Base-by-base conservation (phyloP, 2,329 filamentous ascomycete genomes). In the Karstenula rhodostoma region DNA sequence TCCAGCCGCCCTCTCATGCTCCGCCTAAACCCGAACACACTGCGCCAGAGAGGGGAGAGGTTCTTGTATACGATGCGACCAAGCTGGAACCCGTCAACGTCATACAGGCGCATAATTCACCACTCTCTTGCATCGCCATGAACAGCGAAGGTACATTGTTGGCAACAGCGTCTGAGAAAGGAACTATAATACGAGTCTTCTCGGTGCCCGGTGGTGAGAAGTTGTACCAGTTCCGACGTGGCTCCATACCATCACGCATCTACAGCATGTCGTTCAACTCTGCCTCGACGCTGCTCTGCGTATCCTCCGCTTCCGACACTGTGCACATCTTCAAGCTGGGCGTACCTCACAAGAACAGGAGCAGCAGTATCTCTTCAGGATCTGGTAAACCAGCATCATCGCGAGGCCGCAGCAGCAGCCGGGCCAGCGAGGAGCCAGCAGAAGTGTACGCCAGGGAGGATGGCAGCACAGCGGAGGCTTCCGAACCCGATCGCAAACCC, bases 251-350 rank as follows among this genome's bases (percentile, higher is more conserved):
- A 0, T 94, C 94, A 1, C 90, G 92, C 43, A 99, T 99, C 69
- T 97, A 94, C 81, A 96, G 93, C 86, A 97, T 99, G 93, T 96
- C 94, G 1, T 99, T 99, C 81, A 99, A 99, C 78, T 89, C 93
- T 52, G 93, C 91, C 60, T 96, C 94, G 2, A 97, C 94, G 1
- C 84, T 99, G 12, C 86, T 99, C 37, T 97, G 94, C 73, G 94
- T 99, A 43, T 98, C 95, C 5, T 98, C 94, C 3, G 94, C 93
- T 1, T 96, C 94, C 0, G 95, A 99, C 73, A 99, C 95, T 0
- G 90, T 99, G 10, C 95, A 99, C 76, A 93, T 99, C 54, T 99
- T 99, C 82, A 92, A 94, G 57, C 84, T 99, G 55, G 71, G 72
- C 4, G 64, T 66, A 13, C 72, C 74, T 1, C 72, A 75, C 56